A percentile compares a stretch with the other conserved stretches of the same genome.
These are phyloP conservation scores for Pichia nakasei DNA, from an alignment of 805 yeast genomes.

Conservation along the genomic window DNA sequence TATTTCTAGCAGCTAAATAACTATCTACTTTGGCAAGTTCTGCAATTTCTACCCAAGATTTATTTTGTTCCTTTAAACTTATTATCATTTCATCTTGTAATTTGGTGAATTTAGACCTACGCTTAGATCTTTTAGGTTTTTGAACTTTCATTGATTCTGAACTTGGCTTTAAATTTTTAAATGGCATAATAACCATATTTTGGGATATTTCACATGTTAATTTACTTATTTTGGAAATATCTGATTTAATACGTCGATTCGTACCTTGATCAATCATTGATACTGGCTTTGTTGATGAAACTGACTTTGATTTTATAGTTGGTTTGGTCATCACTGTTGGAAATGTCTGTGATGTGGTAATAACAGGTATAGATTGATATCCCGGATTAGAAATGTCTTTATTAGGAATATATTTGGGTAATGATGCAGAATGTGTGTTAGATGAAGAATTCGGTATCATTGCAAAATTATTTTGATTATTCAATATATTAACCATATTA, in stretches of 20 bases:
- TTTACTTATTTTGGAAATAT: conserved; percentile 15
- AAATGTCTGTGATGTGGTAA: neutral
- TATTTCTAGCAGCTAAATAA: conserved; percentile 63
- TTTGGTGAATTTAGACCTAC: conserved; percentile 60
- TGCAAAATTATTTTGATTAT: no score
- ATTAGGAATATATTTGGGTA: no score
- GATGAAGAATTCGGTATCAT: no score
- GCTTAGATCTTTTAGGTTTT: conserved; percentile 39
- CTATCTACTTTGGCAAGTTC: conserved; percentile 54
- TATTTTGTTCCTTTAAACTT: conserved; percentile 51
- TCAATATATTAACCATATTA: no score
- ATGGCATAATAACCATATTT: conserved; percentile 22
- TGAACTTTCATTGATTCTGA: conserved; percentile 15
- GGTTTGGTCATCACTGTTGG: neutral
- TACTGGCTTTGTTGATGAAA: neutral
- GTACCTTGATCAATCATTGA: conserved; percentile 4
- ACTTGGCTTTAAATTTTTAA: conserved; percentile 16
- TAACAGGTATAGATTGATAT: no score
- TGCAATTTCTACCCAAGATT: conserved; percentile 69
- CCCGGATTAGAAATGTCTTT: no score
- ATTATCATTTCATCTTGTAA: conserved; percentile 63
- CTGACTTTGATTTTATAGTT: neutral
- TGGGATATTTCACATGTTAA: conserved; percentile 22
- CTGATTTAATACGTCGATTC: conserved; percentile 3
- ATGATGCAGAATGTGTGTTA: no score